Percentiles rank a stretch among this genome's conserved stretches.
Evolutionary conservation across 805 yeast genomes (phyloP).

Genomic region (Teunomyces panamensis): DNA sequence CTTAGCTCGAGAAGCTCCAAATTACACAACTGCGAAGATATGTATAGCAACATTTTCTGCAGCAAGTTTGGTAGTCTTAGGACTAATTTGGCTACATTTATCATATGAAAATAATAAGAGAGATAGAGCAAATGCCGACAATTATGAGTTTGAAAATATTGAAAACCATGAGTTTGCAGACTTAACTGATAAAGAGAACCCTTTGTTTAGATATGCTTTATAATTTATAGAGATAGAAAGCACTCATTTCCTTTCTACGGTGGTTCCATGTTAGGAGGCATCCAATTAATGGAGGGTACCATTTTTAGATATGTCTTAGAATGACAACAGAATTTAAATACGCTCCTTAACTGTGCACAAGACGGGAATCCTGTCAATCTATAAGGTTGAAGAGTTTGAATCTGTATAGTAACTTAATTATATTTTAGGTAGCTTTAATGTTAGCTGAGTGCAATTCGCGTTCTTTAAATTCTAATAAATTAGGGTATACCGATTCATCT

Average conservation of each 20-base stretch:
- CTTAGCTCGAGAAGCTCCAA: slow-evolving; percentile 41
- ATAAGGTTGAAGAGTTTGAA: no score
- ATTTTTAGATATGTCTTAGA: no score
- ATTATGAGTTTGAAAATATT: slow-evolving; percentile 21
- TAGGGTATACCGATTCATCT: no score
- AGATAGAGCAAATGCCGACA: slow-evolving; percentile 21
- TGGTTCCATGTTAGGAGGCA: no score
- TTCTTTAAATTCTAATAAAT: no score
- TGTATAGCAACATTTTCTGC: slow-evolving; percentile 36
- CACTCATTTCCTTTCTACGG: neutral
- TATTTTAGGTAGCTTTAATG: no score
- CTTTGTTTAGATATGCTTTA: slow-evolving; percentile 46
- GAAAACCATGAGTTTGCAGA: slow-evolving; percentile 50
- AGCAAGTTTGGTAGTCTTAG: slow-evolving; percentile 24
- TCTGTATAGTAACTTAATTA: no score
- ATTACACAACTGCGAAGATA: slow-evolving; percentile 39
- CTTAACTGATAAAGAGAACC: slow-evolving; percentile 53
- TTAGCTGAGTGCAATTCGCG: no score
- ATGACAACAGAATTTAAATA: no score
- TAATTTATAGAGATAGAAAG: slow-evolving; percentile 1
- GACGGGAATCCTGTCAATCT: no score
- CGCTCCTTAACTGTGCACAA: no score
- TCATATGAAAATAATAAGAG: slow-evolving; percentile 35
- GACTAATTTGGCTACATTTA: slow-evolving; percentile 25
- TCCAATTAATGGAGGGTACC: no score